These are phyloP conservation scores for Rugosomyces carneus DNA, from an alignment of 1,284 basidiomycete species.

Conservation along the genomic window DNA sequence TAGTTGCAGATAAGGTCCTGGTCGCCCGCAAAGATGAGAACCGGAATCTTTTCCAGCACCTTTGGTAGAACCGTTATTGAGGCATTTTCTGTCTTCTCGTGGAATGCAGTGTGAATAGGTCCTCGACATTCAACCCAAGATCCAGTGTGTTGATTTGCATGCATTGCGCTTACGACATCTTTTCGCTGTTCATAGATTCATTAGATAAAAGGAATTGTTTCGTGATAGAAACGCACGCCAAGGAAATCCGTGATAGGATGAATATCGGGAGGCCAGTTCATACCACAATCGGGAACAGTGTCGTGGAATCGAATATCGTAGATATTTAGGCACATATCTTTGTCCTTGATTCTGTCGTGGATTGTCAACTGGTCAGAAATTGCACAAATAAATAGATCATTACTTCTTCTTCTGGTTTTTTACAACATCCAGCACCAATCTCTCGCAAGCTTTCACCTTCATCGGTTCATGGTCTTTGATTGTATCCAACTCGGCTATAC, in stretches of 20 bases:
- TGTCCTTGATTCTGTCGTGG: conserved; percentile 56
- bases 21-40: conserved; percentile 93
- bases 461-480: conserved; percentile 52
- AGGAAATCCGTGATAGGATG: conserved; percentile 75
- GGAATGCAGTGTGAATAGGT: conserved; percentile 64
- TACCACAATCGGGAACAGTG: conserved; percentile 83
- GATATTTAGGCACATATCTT: conserved; percentile 84
- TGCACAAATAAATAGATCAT: conserved; percentile 19
- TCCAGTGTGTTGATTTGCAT: conserved; percentile 74
- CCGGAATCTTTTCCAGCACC: conserved; percentile 72
- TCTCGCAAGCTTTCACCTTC: conserved; percentile 59
- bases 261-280: conserved; percentile 98
- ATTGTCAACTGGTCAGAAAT: conserved; percentile 1
- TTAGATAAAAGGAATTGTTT: conserved; percentile 13
- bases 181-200: conserved; percentile 44
- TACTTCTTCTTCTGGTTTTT: conserved; percentile 60
- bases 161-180: conserved; percentile 81
- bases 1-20: conserved; percentile 97
- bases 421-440: conserved; percentile 59
- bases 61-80: conserved; percentile 76
- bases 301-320: conserved; percentile 93
- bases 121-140: conserved; percentile 88
- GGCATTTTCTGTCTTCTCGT: conserved; percentile 54
- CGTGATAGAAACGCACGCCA: conserved; percentile 43
- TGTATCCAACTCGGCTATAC: conserved; percentile 49